phyloP scores from a whole-genome alignment of 202 grass and related monocot genomes.

The Setaria italica region DNA sequence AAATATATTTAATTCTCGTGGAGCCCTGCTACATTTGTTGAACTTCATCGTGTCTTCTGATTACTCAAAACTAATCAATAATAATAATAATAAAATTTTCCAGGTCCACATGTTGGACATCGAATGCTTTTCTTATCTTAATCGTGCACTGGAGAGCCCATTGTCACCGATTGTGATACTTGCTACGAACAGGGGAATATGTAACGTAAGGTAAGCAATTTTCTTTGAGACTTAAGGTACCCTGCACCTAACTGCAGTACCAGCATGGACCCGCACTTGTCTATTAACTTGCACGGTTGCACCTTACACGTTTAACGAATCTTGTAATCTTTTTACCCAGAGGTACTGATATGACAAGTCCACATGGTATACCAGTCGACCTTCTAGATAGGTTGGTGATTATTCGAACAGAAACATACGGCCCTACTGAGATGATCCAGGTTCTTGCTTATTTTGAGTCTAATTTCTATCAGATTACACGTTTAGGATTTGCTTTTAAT shows the following conservation, averaged over 20 bases:
- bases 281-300: not conserved
- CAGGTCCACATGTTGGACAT: slow-evolving; percentile 98
- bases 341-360: slow-evolving; percentile 98
- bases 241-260: slow-evolving; percentile 33
- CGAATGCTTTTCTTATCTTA: slow-evolving; percentile 98
- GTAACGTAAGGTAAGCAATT: slow-evolving; percentile 78
- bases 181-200: slow-evolving; percentile 93
- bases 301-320: slow-evolving; percentile 20
- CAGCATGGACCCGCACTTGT: slow-evolving; percentile 8
- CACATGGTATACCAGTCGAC: slow-evolving; percentile 93
- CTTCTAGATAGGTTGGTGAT: slow-evolving; percentile 96
- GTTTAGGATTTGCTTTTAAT: slow-evolving; percentile 40
- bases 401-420: slow-evolving; percentile 90
- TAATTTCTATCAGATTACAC: slow-evolving; percentile 27
- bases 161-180: slow-evolving; percentile 97
- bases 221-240: slow-evolving; percentile 18
- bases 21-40: not conserved
- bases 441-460: slow-evolving; percentile 47
- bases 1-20: not conserved
- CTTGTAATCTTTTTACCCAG: slow-evolving; percentile 53
- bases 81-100: slow-evolving; percentile 33
- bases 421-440: slow-evolving; percentile 95
- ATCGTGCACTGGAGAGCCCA: slow-evolving; percentile 91
- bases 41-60: slow-evolving; percentile 25
- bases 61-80: slow-evolving; percentile 10